Percentiles rank a stretch among this genome's conserved stretches.
These are phyloP conservation scores for Oryza meyeriana DNA, from an alignment of 176 grass and related monocot species.

Conservation along the genomic window DNA sequence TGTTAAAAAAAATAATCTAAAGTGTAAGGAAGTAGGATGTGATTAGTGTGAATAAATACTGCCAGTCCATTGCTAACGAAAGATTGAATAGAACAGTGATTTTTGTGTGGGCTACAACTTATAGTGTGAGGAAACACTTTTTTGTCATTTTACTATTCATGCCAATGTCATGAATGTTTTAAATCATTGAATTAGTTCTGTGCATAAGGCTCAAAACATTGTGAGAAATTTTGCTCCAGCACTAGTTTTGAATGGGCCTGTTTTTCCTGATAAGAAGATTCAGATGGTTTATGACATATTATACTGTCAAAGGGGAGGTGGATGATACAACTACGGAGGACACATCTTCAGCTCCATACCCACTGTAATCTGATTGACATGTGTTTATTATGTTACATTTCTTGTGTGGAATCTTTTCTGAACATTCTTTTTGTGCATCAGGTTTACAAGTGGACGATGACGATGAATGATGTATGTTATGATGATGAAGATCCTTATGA, in stretches of 20 bases:
- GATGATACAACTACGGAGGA: slow-evolving; percentile 49
- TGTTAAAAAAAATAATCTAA: too few species aligned
- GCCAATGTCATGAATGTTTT: neutral
- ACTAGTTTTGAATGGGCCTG: neutral
- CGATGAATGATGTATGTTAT: slow-evolving; percentile 54
- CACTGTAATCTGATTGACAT: slow-evolving; percentile 39
- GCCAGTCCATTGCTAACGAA: neutral
- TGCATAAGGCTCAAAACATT: neutral
- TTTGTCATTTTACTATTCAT: neutral
- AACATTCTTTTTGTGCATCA: slow-evolving; percentile 27
- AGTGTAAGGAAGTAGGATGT: neutral
- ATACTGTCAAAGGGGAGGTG: slow-evolving; percentile 72
- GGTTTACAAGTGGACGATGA: slow-evolving; percentile 69
- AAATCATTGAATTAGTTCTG: neutral
- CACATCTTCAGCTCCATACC: slow-evolving; percentile 44
- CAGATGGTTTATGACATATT: slow-evolving; percentile 93
- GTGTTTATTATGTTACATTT: neutral
- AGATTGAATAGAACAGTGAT: neutral
- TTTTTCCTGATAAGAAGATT: slow-evolving; percentile 36
- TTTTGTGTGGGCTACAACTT: neutral
- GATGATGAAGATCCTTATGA: slow-evolving; percentile 61
- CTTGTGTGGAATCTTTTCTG: neutral
- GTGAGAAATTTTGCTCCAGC: neutral
- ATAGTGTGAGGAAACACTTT: neutral
- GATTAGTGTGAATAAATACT: slow-evolving; percentile 23